Conservation (phyloP, 2,329 filamentous ascomycete genomes). For the Pseudogymnoascus sp. region DNA sequence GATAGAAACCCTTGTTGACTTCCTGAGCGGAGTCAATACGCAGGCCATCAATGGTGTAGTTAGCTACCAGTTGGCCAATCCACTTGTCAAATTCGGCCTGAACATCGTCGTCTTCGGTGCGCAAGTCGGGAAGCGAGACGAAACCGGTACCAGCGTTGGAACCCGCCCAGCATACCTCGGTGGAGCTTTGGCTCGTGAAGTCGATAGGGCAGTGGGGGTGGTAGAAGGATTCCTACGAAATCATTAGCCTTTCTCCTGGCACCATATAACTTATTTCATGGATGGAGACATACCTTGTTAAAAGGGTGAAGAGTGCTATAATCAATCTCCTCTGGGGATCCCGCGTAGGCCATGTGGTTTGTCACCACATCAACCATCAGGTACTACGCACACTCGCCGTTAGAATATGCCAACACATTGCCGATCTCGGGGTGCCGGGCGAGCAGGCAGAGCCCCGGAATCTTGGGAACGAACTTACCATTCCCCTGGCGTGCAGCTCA, state of each 20-base stretch:
- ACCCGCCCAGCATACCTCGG: constrained; percentile 43
- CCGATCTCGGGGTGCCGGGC: background rate
- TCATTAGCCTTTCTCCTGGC: background rate
- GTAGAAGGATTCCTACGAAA: constrained; percentile 49
- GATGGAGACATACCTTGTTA: constrained; percentile 33
- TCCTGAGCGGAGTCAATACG: constrained; percentile 38
- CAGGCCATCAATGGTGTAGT: constrained; percentile 39
- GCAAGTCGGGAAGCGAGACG: constrained; percentile 41
- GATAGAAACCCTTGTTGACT: constrained; percentile 35
- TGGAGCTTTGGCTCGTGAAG: constrained; percentile 43
- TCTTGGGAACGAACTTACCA: constrained; percentile 34
- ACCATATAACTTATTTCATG: background rate
- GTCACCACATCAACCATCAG: constrained; percentile 56
- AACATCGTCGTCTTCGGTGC: constrained; percentile 37
- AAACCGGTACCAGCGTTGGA: constrained; percentile 28
- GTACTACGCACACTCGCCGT: constrained; percentile 31
- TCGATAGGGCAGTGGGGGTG: constrained; percentile 49
- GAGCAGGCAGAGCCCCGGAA: background rate
- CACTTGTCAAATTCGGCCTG: constrained; percentile 33
- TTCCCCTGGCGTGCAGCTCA: constrained; percentile 47
- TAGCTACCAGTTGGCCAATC: constrained; percentile 35
- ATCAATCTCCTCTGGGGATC: constrained; percentile 41
- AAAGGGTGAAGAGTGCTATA: constrained; percentile 49
- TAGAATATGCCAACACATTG: background rate
- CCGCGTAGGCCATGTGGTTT: constrained; percentile 50